Conservation (phyloP, 2,329 filamentous ascomycete genomes). For the Coniochaeta hoffmannii region DNA sequence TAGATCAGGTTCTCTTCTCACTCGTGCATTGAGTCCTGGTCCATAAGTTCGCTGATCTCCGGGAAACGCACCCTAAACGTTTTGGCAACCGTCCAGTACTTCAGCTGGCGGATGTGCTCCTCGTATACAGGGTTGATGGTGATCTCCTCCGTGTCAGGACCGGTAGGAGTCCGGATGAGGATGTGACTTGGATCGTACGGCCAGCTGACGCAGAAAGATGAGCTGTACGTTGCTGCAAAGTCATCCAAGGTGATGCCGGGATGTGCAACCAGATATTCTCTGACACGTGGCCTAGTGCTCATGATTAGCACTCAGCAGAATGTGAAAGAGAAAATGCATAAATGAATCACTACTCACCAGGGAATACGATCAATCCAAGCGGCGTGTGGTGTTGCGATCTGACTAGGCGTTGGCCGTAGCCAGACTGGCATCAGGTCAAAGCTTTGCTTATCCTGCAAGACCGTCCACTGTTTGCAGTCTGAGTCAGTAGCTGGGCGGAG, state of each 20-base stretch:
- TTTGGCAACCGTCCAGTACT: constrained; percentile 20
- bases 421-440: constrained; percentile 22
- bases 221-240: constrained; percentile 22
- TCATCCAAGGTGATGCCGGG: constrained; percentile 20
- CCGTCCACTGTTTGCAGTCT: constrained; percentile 18
- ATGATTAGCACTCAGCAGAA: background rate
- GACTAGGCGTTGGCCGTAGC: constrained; percentile 19
- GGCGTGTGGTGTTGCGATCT: constrained; percentile 18
- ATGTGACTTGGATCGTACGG: constrained; percentile 20
- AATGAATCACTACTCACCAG: constrained; percentile 11
- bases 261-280: constrained; percentile 21
- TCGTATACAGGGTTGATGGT: constrained; percentile 20
- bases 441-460: constrained; percentile 19
- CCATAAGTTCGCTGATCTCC: constrained; percentile 8
- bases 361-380: constrained; percentile 25
- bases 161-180: constrained; percentile 8
- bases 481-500: constrained; percentile 1
- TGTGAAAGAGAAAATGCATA: background rate
- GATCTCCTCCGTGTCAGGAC: background rate
- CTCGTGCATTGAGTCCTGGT: background rate
- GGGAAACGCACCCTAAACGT: constrained; percentile 19
- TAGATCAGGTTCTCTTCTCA: no score
- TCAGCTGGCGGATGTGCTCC: constrained; percentile 21
- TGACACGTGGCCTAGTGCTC: constrained; percentile 16
- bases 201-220: constrained; percentile 23